Conservation (phyloP, 139 green algal genomes). For the Tetratostichococcus sp. region DNA sequence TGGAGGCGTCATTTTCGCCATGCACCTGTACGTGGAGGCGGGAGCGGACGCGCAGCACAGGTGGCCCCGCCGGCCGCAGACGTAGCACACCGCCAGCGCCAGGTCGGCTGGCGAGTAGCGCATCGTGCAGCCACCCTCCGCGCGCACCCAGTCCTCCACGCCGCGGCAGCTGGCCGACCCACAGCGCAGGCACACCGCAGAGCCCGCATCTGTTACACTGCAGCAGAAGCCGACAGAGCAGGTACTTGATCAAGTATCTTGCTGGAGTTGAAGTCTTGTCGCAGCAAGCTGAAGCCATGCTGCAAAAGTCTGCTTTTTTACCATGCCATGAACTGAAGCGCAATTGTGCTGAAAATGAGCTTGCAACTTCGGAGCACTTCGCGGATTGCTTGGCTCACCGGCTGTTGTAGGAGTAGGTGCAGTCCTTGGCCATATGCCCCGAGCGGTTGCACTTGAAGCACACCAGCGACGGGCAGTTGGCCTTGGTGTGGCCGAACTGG, state of each 20-base stretch:
- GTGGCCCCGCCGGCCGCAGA: slow-evolving; percentile 62
- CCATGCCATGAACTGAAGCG: too few species aligned
- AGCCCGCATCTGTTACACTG: neutral
- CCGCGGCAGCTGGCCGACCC: slow-evolving; percentile 43
- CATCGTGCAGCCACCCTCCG: slow-evolving; percentile 51
- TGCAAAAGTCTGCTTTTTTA: too few species aligned
- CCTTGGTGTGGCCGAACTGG: slow-evolving; percentile 44
- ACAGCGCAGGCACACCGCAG: slow-evolving; percentile 56
- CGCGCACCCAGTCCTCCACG: slow-evolving; percentile 35
- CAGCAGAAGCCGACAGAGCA: neutral
- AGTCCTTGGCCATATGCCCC: slow-evolving; percentile 52
- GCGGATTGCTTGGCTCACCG: too few species aligned
- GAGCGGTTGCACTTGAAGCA: slow-evolving; percentile 54
- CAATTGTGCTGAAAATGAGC: too few species aligned
- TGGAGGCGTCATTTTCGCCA: too few species aligned
- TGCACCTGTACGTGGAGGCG: slow-evolving; percentile 2
- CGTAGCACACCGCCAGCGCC: slow-evolving; percentile 48
- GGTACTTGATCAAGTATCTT: too few species aligned
- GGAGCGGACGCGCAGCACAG: slow-evolving; percentile 47
- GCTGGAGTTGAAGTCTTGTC: too few species aligned
- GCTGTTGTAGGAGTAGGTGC: slow-evolving; percentile 18
- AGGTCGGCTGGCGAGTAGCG: slow-evolving; percentile 55
- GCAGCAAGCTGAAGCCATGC: too few species aligned
- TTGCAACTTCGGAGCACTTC: too few species aligned
- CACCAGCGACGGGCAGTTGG: slow-evolving; percentile 43